Conservation (phyloP, 305 asterid species). For the Stenogyne calaminthoides region DNA sequence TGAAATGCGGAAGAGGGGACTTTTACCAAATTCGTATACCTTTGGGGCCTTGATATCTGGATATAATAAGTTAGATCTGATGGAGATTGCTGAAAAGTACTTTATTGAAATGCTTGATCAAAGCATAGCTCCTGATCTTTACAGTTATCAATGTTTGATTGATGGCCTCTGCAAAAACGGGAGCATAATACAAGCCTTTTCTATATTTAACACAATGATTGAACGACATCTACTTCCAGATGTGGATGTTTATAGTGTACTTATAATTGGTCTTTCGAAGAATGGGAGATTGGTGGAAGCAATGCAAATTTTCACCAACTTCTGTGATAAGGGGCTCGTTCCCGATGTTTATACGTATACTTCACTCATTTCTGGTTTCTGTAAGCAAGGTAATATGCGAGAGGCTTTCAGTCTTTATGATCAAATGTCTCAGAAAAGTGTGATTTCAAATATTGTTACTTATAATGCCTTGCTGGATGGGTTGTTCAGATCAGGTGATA, state of each 20-base stretch:
- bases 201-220: conserved; percentile 53
- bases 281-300: conserved; percentile 72
- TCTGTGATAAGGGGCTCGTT: conserved; percentile 53
- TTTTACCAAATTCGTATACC: conserved; percentile 78
- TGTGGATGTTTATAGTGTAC: conserved; percentile 63
- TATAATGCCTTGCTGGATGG: conserved; percentile 80
- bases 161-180: conserved; percentile 76
- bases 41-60: conserved; percentile 70
- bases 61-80: conserved; percentile 57
- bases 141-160: conserved; percentile 55
- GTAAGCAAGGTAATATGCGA: conserved; percentile 65
- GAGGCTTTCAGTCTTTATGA: conserved; percentile 65
- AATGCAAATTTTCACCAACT: conserved; percentile 56
- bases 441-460: conserved; percentile 73
- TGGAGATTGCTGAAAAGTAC: conserved; percentile 66
- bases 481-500: conserved; percentile 64
- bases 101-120: conserved; percentile 70
- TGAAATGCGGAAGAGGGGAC: conserved; percentile 60
- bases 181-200: conserved; percentile 56
- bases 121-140: conserved; percentile 62
- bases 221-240: conserved; percentile 54
- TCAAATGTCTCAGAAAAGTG: conserved; percentile 69
- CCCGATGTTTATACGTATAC: conserved; percentile 83
- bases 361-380: conserved; percentile 75
- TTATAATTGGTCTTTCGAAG: conserved; percentile 69